Percentiles rank a stretch among this genome's conserved stretches.
Conservation (phyloP, 2,329 filamentous ascomycete species). For the Fusarium nelsonii region DNA sequence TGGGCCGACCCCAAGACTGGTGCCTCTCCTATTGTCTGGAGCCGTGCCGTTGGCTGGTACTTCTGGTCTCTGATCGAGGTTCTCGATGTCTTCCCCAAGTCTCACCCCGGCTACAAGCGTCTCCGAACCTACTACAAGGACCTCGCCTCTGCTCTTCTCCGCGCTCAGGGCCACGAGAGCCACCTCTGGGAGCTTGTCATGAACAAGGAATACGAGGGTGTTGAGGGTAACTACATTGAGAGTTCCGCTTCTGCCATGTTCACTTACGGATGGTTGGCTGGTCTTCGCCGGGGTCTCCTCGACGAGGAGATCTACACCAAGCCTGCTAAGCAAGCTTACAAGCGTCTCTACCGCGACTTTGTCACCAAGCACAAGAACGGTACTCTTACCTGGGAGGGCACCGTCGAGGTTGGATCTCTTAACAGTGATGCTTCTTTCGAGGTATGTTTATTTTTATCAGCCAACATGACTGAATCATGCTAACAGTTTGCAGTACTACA, state of each 20-base stretch:
- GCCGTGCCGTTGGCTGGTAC: conserved; percentile 67
- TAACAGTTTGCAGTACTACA: conserved; percentile 43
- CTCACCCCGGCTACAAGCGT: conserved; percentile 52
- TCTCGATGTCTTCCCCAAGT: conserved; percentile 59
- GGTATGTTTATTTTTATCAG: conserved; percentile 48
- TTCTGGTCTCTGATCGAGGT: conserved; percentile 64
- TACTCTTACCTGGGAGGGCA: conserved; percentile 64
- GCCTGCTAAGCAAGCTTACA: conserved; percentile 47
- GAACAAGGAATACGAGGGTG: conserved; percentile 60
- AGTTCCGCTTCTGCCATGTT: conserved; percentile 71
- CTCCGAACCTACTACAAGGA: conserved; percentile 53
- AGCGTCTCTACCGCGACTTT: conserved; percentile 57
- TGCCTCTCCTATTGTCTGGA: conserved; percentile 66
- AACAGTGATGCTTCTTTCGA: conserved; percentile 63
- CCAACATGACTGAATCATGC: neutral
- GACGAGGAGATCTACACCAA: conserved; percentile 36
- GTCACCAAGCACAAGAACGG: conserved; percentile 61
- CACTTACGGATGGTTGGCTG: conserved; percentile 64
- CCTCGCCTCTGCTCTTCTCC: conserved; percentile 43
- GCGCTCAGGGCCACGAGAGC: conserved; percentile 56
- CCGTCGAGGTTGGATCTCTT: conserved; percentile 65
- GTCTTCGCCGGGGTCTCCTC: conserved; percentile 48
- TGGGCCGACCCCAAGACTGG: conserved; percentile 66
- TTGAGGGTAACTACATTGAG: conserved; percentile 70
- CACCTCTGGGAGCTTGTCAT: conserved; percentile 72